Percentiles rank a stretch among this genome's conserved stretches.
Conservation (phyloP, 73 alveolate species). For the Paramecium sonneborni region DNA sequence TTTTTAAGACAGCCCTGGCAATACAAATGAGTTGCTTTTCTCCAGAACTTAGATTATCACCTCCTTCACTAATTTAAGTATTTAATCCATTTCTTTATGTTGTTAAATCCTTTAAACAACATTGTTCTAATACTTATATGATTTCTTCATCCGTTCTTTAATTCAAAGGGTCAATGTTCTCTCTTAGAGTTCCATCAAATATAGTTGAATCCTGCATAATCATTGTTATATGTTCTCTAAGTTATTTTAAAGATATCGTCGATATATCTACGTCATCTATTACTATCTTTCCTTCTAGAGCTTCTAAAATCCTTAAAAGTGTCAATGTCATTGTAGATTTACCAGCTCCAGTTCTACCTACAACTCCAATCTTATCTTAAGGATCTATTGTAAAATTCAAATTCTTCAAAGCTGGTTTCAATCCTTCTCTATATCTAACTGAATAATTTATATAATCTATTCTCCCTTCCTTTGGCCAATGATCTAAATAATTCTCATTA, state of each 20-base stretch:
- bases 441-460: conserved; percentile 77
- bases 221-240: conserved; percentile 86
- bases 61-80: conserved; percentile 84
- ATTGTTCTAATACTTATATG: conserved; percentile 69
- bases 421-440: conserved; percentile 76
- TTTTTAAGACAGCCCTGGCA: conserved; percentile 81
- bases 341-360: conserved; percentile 98
- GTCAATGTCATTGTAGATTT: conserved; percentile 89
- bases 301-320: conserved; percentile 88
- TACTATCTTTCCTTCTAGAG: conserved; percentile 72
- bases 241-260: conserved; percentile 70
- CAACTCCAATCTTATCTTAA: conserved; percentile 93
- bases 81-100: conserved; percentile 80
- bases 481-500: conserved; percentile 28
- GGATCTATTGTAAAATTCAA: conserved; percentile 68
- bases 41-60: conserved; percentile 93
- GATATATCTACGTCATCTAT: conserved; percentile 90
- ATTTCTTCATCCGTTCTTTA: conserved; percentile 74
- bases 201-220: conserved; percentile 94
- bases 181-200: conserved; percentile 90
- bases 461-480: conserved; percentile 80
- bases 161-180: conserved; percentile 91
- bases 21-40: conserved; percentile 93
- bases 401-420: conserved; percentile 75
- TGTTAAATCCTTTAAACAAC: conserved; percentile 80